Percentiles rank a stretch among this genome's conserved stretches.
These are phyloP conservation scores for Capsicum chinense DNA, from an alignment of 257 asterid species.

Conservation along the genomic window DNA sequence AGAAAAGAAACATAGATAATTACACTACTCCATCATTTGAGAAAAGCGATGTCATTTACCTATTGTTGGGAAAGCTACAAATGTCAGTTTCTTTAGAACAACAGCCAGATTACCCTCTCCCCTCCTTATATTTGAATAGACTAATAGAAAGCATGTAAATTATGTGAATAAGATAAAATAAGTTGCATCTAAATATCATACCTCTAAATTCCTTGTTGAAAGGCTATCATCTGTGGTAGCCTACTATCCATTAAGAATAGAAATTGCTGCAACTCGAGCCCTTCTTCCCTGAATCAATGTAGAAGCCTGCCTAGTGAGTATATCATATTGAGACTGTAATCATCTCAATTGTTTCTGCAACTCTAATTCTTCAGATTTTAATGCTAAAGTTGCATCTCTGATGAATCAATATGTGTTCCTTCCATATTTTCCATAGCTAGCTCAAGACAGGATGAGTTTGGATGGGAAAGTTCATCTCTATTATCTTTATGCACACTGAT, in stretches of 20 bases:
- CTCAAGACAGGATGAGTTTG: no score
- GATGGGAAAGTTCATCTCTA: no score
- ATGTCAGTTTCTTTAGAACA: no score
- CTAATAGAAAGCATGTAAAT: not conserved
- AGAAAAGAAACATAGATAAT: no score
- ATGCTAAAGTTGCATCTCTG: conserved; percentile 89
- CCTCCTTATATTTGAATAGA: not conserved
- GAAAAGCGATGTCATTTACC: no score
- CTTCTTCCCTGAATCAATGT: conserved; percentile 93
- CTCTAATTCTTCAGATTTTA: conserved; percentile 87
- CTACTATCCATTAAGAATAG: conserved; percentile 82
- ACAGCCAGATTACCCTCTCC: no score
- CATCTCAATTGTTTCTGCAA: conserved; percentile 89
- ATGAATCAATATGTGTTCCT: not conserved
- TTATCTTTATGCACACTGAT: no score
- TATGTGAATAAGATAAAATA: conserved; percentile 6
- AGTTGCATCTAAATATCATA: conserved; percentile 36
- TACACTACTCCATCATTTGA: no score
- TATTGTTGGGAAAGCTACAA: no score
- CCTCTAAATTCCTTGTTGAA: conserved; percentile 93
- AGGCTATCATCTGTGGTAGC: conserved; percentile 79
- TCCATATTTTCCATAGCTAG: no score
- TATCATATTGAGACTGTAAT: conserved; percentile 78
- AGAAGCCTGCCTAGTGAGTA: conserved; percentile 90
- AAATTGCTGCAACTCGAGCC: conserved; percentile 90